phyloP scores from a whole-genome alignment of 345 rosid species.

The Ceriops zippeliana region DNA sequence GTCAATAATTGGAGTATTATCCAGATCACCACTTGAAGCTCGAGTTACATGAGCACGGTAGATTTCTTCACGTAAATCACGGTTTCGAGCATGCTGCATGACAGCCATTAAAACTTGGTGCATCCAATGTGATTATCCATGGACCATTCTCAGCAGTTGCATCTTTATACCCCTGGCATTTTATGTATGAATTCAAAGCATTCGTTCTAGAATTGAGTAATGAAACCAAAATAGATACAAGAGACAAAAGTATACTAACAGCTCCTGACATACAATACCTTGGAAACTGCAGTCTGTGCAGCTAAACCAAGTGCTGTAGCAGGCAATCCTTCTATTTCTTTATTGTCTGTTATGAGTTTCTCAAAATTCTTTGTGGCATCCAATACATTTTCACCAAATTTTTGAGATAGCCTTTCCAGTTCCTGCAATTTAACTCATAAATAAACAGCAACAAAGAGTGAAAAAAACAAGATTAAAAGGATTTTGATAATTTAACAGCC shows the following conservation, averaged over 20 bases:
- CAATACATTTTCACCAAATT: constrained; percentile 79
- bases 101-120: constrained; percentile 72
- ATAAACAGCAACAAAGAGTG: neutral
- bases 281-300: constrained; percentile 83
- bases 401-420: constrained; percentile 68
- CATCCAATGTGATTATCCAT: constrained; percentile 80
- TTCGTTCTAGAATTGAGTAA: neutral
- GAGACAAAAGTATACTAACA: neutral
- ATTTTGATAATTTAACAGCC: neutral
- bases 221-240: neutral
- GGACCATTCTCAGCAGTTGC: constrained; percentile 87
- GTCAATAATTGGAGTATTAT: constrained; percentile 67
- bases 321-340: constrained; percentile 86
- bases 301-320: constrained; percentile 85
- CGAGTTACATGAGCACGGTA: constrained; percentile 65
- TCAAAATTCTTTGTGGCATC: constrained; percentile 92
- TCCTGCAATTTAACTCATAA: constrained; percentile 45
- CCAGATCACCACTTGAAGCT: constrained; percentile 76
- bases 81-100: constrained; percentile 82
- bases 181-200: neutral
- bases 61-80: constrained; percentile 79
- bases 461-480: neutral
- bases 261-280: constrained; percentile 41
- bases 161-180: constrained; percentile 65
- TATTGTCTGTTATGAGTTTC: constrained; percentile 72